Conservation (phyloP, 2,329 filamentous ascomycete species). For the Fusarium hostae region DNA sequence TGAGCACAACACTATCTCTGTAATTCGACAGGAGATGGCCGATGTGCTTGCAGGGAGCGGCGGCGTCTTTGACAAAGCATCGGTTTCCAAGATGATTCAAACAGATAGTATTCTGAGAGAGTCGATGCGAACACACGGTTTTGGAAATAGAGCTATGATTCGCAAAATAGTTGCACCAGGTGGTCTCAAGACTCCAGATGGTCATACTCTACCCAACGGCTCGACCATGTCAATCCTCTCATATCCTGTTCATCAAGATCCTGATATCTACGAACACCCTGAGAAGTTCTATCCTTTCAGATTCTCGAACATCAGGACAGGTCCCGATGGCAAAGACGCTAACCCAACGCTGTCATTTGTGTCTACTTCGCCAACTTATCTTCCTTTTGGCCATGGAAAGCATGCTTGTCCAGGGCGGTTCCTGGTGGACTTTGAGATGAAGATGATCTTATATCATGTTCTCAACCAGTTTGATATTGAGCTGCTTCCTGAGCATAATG, state of each 20-base stretch:
- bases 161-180: slow-evolving; percentile 44
- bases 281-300: slow-evolving; percentile 55
- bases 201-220: slow-evolving; percentile 47
- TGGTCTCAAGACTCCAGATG: slow-evolving; percentile 48
- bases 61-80: slow-evolving; percentile 51
- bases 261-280: slow-evolving; percentile 48
- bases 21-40: slow-evolving; percentile 52
- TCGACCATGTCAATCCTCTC: slow-evolving; percentile 49
- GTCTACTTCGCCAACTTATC: slow-evolving; percentile 33
- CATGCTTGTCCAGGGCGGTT: slow-evolving; percentile 49
- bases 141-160: slow-evolving; percentile 44
- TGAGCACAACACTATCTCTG: slow-evolving; percentile 51
- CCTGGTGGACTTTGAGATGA: slow-evolving; percentile 47
- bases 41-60: slow-evolving; percentile 42
- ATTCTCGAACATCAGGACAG: slow-evolving; percentile 50
- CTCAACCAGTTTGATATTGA: slow-evolving; percentile 33
- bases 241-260: slow-evolving; percentile 47
- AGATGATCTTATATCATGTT: slow-evolving; percentile 45
- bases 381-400: slow-evolving; percentile 51
- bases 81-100: slow-evolving; percentile 50
- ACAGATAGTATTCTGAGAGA: slow-evolving; percentile 57
- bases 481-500: slow-evolving; percentile 35
- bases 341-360: slow-evolving; percentile 18
- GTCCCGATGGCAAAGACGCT: neutral
- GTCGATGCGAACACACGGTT: slow-evolving; percentile 52